A percentile compares a stretch with the other conserved stretches of the same genome.
Conservation (phyloP, 2,329 filamentous ascomycete genomes). For the Colletotrichum chlorophyti region DNA sequence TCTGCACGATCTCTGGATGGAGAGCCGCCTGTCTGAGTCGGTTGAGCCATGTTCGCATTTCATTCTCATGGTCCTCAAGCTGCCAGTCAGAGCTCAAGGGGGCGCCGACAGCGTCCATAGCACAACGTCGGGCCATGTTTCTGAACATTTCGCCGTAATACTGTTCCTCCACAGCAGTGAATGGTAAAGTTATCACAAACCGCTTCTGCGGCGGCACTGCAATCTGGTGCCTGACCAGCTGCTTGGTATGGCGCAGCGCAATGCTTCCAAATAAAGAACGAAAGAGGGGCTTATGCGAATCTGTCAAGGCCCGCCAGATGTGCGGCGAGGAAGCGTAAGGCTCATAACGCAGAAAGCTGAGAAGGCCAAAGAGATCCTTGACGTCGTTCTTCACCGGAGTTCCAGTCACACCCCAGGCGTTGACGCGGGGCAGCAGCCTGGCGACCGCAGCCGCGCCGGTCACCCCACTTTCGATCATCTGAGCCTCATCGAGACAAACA, state of each 20-base stretch:
- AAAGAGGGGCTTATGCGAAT: slow-evolving; percentile 68
- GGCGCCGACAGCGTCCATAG: slow-evolving; percentile 67
- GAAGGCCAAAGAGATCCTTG: slow-evolving; percentile 77
- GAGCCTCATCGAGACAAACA: slow-evolving; percentile 78
- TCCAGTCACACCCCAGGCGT: slow-evolving; percentile 91
- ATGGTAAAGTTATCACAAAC: slow-evolving; percentile 87
- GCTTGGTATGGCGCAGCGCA: slow-evolving; percentile 86
- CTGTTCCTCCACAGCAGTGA: slow-evolving; percentile 89
- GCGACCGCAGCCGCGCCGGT: slow-evolving; percentile 84
- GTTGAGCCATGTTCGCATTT: slow-evolving; percentile 81
- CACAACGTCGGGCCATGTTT: slow-evolving; percentile 75
- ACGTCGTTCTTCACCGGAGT: slow-evolving; percentile 86
- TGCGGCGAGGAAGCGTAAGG: slow-evolving; percentile 72
- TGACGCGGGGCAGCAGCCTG: slow-evolving; percentile 78
- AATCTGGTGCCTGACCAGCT: slow-evolving; percentile 79
- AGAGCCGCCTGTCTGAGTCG: slow-evolving; percentile 82
- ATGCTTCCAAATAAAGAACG: slow-evolving; percentile 73
- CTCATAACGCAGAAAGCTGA: slow-evolving; percentile 81
- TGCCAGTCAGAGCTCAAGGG: slow-evolving; percentile 70
- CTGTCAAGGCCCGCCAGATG: slow-evolving; percentile 73
- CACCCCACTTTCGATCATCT: slow-evolving; percentile 92
- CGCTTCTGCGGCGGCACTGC: slow-evolving; percentile 82
- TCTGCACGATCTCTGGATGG: slow-evolving; percentile 78
- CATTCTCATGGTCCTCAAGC: slow-evolving; percentile 67
- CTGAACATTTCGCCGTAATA: slow-evolving; percentile 81